phyloP scores from a whole-genome alignment of 257 asterid species.

The Scutellaria minor region DNA sequence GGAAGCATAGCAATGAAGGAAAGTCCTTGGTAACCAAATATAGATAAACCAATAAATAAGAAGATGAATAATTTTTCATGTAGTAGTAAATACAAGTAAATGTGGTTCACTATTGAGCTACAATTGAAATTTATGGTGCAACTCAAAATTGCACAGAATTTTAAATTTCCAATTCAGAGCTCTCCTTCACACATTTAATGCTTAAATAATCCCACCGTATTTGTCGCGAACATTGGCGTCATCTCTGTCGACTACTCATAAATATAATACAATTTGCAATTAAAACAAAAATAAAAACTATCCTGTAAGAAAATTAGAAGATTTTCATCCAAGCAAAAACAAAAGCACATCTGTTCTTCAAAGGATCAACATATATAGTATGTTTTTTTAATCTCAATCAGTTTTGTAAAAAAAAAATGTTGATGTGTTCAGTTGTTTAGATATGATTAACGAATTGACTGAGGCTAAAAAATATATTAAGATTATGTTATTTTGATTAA shows the following conservation, averaged over 20 bases:
- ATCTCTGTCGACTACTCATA: background rate
- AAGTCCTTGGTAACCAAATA: slow-evolving; percentile 33
- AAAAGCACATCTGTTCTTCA: too few relatives aligned
- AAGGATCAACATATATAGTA: too few relatives aligned
- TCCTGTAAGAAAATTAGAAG: too few relatives aligned
- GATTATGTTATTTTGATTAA: too few relatives aligned
- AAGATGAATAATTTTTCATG: slow-evolving; percentile 37
- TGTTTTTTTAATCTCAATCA: too few relatives aligned
- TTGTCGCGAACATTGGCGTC: slow-evolving; percentile 13
- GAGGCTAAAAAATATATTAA: too few relatives aligned
- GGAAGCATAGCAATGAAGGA: background rate
- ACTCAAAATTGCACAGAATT: slow-evolving; percentile 22
- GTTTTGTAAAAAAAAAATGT: too few relatives aligned
- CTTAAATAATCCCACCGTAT: background rate
- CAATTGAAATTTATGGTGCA: slow-evolving; percentile 17
- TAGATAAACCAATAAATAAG: slow-evolving; percentile 40
- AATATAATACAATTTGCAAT: too few relatives aligned
- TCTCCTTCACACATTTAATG: slow-evolving; percentile 13
- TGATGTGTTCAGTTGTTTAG: too few relatives aligned
- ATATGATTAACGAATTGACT: too few relatives aligned
- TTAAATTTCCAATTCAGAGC: slow-evolving; percentile 14
- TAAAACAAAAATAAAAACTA: too few relatives aligned
- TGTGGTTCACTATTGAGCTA: slow-evolving; percentile 13
- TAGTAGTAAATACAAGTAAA: slow-evolving; percentile 33
- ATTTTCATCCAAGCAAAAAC: too few relatives aligned